Conservation (phyloP, 192 early-diverging fungal species). For the Obelidium mucronatum region DNA sequence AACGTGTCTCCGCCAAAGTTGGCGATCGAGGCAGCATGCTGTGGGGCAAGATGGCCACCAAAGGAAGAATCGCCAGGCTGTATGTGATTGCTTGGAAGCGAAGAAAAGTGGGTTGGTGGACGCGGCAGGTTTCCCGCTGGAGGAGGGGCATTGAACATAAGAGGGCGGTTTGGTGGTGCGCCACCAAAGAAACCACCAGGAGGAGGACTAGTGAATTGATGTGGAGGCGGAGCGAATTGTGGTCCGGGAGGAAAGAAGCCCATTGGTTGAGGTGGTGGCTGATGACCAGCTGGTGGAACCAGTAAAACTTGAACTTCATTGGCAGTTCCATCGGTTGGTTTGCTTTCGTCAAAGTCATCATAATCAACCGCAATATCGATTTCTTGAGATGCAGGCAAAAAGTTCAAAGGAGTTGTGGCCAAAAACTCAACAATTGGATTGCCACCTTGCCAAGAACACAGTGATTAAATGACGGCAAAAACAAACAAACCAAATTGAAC, state of each 20-base stretch:
- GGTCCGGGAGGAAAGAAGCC: not conserved
- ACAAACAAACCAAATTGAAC: not conserved
- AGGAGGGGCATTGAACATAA: not conserved
- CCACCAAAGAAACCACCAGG: not conserved
- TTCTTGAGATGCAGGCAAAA: constrained; percentile 28
- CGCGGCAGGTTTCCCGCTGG: no score
- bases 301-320: constrained; percentile 20
- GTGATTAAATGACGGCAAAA: not conserved
- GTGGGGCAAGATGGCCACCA: no score
- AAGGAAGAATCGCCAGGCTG: no score
- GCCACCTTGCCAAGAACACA: constrained; percentile 1
- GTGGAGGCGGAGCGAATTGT: not conserved
- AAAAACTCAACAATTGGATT: constrained; percentile 31
- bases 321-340: constrained; percentile 25
- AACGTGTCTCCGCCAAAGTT: not conserved
- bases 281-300: constrained; percentile 3
- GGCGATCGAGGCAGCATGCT: not conserved
- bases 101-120: not conserved
- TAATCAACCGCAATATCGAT: constrained; percentile 21
- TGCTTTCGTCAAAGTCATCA: constrained; percentile 5
- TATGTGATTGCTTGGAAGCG: not conserved
- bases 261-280: not conserved
- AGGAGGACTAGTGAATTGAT: not conserved
- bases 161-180: constrained; percentile 6
- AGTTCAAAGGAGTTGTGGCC: constrained; percentile 15